These are phyloP conservation scores for Pyricularia sp. DNA, from an alignment of 2,329 filamentous ascomycete species.

Conservation along the genomic window DNA sequence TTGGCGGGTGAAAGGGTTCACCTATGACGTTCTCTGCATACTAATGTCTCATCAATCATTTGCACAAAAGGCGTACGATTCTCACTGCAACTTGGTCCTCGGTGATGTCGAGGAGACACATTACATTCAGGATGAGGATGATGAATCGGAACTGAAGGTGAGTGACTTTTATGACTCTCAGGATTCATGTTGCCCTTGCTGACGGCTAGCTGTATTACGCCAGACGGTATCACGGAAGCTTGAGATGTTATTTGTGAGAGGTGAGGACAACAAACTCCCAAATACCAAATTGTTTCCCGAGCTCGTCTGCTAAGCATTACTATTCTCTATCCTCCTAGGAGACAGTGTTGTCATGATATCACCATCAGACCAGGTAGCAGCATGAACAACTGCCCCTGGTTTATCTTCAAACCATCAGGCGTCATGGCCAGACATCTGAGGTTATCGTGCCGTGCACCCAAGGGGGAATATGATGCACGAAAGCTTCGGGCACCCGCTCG, in stretches of 20 bases:
- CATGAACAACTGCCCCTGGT: background rate
- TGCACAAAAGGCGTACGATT: constrained; percentile 69
- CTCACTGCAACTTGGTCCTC: constrained; percentile 93
- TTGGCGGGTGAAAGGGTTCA: background rate
- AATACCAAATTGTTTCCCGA: background rate
- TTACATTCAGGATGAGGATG: constrained; percentile 83
- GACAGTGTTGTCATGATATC: constrained; percentile 13
- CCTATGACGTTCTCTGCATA: background rate
- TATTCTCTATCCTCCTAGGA: constrained; percentile 9
- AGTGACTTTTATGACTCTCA: constrained; percentile 12
- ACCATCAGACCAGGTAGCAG: constrained; percentile 1
- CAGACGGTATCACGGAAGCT: constrained; percentile 94
- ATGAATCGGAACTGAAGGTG: constrained; percentile 67
- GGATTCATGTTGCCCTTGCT: constrained; percentile 4
- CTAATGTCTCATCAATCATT: background rate
- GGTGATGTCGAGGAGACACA: constrained; percentile 97
- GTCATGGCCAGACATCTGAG: background rate
- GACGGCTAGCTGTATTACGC: background rate
- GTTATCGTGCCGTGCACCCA: background rate
- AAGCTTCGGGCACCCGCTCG: background rate
- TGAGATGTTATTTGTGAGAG: constrained; percentile 97
- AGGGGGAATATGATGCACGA: background rate
- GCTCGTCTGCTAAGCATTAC: background rate
- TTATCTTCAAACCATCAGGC: background rate
- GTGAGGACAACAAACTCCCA: constrained; percentile 36